phyloP scores from a whole-genome alignment of 371 early-diverging fungal species.

The Dinochytrium kinnereticum region DNA sequence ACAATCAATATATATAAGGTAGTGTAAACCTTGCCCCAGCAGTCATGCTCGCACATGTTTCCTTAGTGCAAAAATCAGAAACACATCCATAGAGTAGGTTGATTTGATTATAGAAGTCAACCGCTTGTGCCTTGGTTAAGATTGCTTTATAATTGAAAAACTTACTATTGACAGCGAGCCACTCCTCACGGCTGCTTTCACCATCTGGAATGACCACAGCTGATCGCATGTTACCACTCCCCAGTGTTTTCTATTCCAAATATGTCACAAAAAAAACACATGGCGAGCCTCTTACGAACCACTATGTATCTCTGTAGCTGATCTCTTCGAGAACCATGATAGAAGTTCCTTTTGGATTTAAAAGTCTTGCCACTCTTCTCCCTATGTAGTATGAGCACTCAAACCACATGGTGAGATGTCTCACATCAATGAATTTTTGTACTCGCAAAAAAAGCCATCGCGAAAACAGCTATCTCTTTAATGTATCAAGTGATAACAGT shows the following conservation, averaged over 20 bases:
- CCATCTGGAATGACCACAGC: slow-evolving; percentile 75
- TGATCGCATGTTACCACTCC: slow-evolving; percentile 30
- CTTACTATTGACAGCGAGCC: slow-evolving; percentile 88
- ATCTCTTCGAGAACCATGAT: slow-evolving; percentile 36
- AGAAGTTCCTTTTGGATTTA: slow-evolving; percentile 31
- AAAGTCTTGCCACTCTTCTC: slow-evolving; percentile 36
- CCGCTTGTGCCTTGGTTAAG: slow-evolving; percentile 51
- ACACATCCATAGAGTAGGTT: slow-evolving; percentile 89
- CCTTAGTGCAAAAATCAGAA: slow-evolving; percentile 83
- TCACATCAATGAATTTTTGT: no score
- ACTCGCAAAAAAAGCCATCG: no score
- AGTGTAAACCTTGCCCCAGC: slow-evolving; percentile 73
- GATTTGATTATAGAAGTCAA: slow-evolving; percentile 90
- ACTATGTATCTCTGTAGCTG: slow-evolving; percentile 42
- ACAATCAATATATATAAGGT: neutral
- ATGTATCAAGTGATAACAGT: no score
- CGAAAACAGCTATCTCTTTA: no score
- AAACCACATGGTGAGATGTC: no score
- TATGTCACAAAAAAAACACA: neutral
- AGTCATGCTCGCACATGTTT: slow-evolving; percentile 82
- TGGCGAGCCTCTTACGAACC: slow-evolving; percentile 21
- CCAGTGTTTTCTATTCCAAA: slow-evolving; percentile 42
- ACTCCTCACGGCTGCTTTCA: slow-evolving; percentile 84
- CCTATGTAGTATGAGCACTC: no score
- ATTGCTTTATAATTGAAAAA: neutral